These are phyloP conservation scores for Tolypocladium endophyticum DNA, from an alignment of 2,329 filamentous ascomycete genomes.

Conservation along the genomic window DNA sequence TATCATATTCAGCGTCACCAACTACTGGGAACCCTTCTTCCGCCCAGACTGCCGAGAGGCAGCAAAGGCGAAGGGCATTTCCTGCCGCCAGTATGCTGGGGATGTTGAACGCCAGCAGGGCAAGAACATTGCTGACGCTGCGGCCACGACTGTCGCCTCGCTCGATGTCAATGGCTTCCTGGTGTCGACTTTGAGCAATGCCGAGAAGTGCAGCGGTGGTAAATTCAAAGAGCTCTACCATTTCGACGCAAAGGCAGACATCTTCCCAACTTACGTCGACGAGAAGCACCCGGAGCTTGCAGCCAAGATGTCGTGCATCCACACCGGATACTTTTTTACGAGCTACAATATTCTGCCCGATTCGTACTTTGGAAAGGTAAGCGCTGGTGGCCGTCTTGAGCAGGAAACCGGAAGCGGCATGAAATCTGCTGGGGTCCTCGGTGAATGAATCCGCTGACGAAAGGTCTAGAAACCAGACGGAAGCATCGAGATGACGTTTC, in stretches of 20 bases:
- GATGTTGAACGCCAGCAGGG: conserved; percentile 39
- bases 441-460: neutral
- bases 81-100: conserved; percentile 32
- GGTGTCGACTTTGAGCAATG: conserved; percentile 40
- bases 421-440: neutral
- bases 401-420: neutral
- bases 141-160: conserved; percentile 25
- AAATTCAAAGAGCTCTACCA: conserved; percentile 38
- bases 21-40: conserved; percentile 44
- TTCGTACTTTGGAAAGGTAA: conserved; percentile 35
- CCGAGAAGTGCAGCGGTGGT: conserved; percentile 32
- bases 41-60: conserved; percentile 28
- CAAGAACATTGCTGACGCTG: conserved; percentile 44
- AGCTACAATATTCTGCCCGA: conserved; percentile 35
- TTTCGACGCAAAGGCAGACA: conserved; percentile 41
- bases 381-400: conserved; percentile 2
- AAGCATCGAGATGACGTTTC: conserved; percentile 35
- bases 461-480: conserved; percentile 23
- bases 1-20: conserved; percentile 43
- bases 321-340: conserved; percentile 37
- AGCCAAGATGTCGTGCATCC: conserved; percentile 39
- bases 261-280: conserved; percentile 34
- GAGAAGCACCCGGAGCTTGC: conserved; percentile 31
- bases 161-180: conserved; percentile 38
- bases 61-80: conserved; percentile 26